Percentiles rank a stretch among this genome's conserved stretches.
phyloP scores from a whole-genome alignment of 371 early-diverging fungal species.

The Rhizopus sp. region DNA sequence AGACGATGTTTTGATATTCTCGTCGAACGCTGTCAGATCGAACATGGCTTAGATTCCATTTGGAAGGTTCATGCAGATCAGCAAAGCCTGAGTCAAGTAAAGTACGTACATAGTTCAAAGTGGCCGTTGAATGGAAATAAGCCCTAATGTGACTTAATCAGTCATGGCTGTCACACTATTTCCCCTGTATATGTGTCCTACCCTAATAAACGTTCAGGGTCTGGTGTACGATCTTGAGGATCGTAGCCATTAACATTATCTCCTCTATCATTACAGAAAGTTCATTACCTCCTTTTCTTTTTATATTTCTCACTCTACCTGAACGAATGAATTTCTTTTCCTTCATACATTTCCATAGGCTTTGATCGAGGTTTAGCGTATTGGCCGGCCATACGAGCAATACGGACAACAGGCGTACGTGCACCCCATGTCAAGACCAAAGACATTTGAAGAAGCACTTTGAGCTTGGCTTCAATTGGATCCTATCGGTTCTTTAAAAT shows the following conservation, averaged over 20 bases:
- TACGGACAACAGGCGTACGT: constrained; percentile 89
- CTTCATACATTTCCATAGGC: constrained; percentile 87
- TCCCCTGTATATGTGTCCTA: constrained; percentile 25
- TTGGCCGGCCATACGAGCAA: constrained; percentile 97
- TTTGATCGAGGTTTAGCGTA: constrained; percentile 97
- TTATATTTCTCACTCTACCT: constrained; percentile 39
- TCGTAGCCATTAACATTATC: constrained; percentile 97
- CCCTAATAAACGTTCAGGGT: constrained; percentile 90
- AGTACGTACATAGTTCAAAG: constrained; percentile 91
- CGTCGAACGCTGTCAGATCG: constrained; percentile 74
- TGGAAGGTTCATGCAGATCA: constrained; percentile 87
- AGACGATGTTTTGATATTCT: constrained; percentile 90
- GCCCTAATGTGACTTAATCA: constrained; percentile 50
- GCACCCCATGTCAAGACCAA: constrained; percentile 94
- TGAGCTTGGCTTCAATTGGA: constrained; percentile 91
- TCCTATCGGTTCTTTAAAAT: constrained; percentile 42
- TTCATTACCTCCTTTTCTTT: neutral
- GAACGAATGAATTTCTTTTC: constrained; percentile 75
- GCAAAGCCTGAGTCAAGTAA: constrained; percentile 82
- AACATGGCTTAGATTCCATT: constrained; percentile 92
- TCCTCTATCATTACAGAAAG: constrained; percentile 54
- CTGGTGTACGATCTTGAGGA: constrained; percentile 84
- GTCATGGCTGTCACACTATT: neutral
- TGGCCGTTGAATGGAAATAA: constrained; percentile 98
- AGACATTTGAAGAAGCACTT: constrained; percentile 96